Conservation (phyloP, 2,329 filamentous ascomycete species). For the Epichloe sp. region DNA sequence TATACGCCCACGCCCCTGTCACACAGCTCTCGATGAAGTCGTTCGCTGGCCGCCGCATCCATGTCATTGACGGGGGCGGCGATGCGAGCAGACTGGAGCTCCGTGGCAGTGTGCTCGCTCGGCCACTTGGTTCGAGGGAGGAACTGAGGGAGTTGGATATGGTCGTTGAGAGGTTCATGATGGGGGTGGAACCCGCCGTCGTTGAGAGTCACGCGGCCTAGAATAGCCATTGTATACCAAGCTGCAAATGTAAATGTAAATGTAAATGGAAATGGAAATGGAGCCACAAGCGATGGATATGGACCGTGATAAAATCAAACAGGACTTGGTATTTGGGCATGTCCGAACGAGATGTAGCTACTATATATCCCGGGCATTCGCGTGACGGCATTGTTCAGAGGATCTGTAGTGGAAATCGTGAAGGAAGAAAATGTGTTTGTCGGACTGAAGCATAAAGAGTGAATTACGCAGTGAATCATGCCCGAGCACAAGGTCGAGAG, state of each 20-base stretch:
- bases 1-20: constrained; percentile 1
- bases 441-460: no score
- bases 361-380: background rate
- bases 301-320: no score
- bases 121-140: constrained; percentile 9
- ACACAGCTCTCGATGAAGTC: background rate
- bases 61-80: background rate
- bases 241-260: background rate
- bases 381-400: background rate
- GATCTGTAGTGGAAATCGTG: background rate
- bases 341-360: background rate
- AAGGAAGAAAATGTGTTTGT: background rate
- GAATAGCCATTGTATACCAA: background rate
- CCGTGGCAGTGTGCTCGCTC: background rate
- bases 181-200: background rate
- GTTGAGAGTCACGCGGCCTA: constrained; percentile 4
- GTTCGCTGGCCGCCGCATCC: background rate
- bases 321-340: background rate
- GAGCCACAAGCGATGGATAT: no score
- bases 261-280: background rate
- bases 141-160: constrained; percentile 10
- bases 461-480: no score
- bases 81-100: background rate
- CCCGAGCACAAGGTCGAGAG: no score
- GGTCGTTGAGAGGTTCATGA: constrained; percentile 3